Evolutionary conservation across 164 flowering plant genomes (phyloP).

Genomic region (Magnolia sinica): DNA sequence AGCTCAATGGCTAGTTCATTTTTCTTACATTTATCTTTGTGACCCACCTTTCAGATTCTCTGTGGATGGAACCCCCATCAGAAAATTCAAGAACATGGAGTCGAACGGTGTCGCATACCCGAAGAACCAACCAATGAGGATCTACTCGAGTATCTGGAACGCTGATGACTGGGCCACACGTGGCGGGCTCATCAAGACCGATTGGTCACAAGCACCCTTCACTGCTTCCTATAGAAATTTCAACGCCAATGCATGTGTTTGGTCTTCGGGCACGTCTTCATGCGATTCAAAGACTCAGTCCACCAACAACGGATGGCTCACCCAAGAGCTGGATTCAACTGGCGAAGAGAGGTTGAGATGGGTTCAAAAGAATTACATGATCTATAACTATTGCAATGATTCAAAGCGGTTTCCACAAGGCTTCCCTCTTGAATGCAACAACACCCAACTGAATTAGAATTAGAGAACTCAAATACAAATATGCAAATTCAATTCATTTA

Average conservation of each 20-base stretch:
- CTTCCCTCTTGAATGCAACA: conserved; percentile 7
- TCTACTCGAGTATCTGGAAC: conserved; percentile 28
- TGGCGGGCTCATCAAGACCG: conserved; percentile 26
- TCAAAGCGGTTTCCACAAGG: conserved; percentile 7
- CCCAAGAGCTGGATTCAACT: neutral
- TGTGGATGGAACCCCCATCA: conserved; percentile 21
- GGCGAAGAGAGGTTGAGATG: conserved; percentile 4
- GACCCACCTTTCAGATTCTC: conserved; percentile 13
- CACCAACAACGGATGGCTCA: neutral
- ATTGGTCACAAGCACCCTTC: conserved; percentile 25
- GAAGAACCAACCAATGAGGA: conserved; percentile 26
- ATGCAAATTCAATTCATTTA: neutral
- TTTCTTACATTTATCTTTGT: neutral
- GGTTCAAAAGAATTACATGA: conserved; percentile 11
- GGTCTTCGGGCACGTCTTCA: conserved; percentile 20
- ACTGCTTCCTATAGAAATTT: conserved; percentile 24
- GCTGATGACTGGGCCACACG: conserved; percentile 30
- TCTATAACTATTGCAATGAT: conserved; percentile 11
- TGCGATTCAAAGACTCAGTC: conserved; percentile 6
- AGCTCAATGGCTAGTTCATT: neutral
- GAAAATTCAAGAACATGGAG: conserved; percentile 23
- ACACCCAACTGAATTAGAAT: neutral
- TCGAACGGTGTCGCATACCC: conserved; percentile 14
- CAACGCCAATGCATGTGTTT: conserved; percentile 18
- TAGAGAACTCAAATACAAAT: neutral